Conservation (phyloP, 2,329 filamentous ascomycete genomes). For the Colletotrichum neosansevieriae region DNA sequence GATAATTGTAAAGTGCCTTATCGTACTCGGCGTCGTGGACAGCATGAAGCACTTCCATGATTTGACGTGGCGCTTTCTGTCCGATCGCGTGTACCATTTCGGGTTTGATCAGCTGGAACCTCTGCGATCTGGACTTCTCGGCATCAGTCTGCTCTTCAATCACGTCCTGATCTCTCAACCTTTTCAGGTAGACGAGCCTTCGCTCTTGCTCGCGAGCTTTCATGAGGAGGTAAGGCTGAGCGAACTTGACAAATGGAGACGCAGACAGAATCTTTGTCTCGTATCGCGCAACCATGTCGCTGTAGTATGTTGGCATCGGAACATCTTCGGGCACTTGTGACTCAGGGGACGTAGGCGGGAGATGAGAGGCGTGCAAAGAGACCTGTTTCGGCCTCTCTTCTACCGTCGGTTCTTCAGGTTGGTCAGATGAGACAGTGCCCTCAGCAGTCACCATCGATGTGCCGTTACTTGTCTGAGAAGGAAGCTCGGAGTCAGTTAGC, state of each 20-base stretch:
- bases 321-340: conserved; percentile 79
- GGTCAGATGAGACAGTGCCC: conserved; percentile 46
- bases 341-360: conserved; percentile 57
- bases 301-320: conserved; percentile 91
- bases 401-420: conserved; percentile 41
- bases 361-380: conserved; percentile 58
- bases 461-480: conserved; percentile 36
- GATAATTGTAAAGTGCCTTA: conserved; percentile 91
- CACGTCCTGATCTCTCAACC: conserved; percentile 81
- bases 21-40: conserved; percentile 98
- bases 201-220: conserved; percentile 92
- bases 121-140: conserved; percentile 74
- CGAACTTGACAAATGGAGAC: conserved; percentile 96
- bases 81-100: conserved; percentile 93
- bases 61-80: conserved; percentile 83
- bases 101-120: conserved; percentile 91
- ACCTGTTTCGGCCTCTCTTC: conserved; percentile 47
- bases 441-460: conserved; percentile 42
- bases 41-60: conserved; percentile 93
- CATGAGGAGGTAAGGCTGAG: conserved; percentile 92
- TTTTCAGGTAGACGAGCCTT: conserved; percentile 83
- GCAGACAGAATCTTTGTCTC: conserved; percentile 93
- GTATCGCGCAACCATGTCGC: conserved; percentile 93
- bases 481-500: conserved; percentile 49
- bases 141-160: conserved; percentile 67